Percentiles rank a stretch among this genome's conserved stretches.
Evolutionary conservation across 108 stramenopile genomes (phyloP).

Genomic region (Nannochloropsis salina): DNA sequence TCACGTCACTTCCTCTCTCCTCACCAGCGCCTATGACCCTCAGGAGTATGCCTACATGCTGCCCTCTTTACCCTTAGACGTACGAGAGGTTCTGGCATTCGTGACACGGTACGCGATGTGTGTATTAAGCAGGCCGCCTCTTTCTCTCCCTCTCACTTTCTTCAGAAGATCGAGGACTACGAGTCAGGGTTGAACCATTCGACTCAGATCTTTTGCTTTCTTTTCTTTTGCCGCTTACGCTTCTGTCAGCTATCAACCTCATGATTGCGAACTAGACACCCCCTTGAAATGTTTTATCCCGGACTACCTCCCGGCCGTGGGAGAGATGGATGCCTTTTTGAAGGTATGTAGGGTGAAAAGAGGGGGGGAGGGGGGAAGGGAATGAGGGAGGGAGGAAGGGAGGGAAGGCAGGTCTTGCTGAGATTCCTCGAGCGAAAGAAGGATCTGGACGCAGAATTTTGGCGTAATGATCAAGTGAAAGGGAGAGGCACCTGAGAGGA

Average conservation of each 20-base stretch:
- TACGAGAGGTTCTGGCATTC: background rate
- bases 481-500: background rate
- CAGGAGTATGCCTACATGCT: background rate
- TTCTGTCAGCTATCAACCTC: slow-evolving; percentile 58
- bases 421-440: background rate
- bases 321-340: slow-evolving; percentile 76
- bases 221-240: background rate
- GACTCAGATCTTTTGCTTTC: background rate
- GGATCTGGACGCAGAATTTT: background rate
- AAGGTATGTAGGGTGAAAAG: slow-evolving; percentile 44
- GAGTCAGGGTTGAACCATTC: background rate
- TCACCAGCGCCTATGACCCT: background rate
- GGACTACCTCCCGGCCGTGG: slow-evolving; percentile 70
- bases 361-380: background rate
- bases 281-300: slow-evolving; percentile 70
- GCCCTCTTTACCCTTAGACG: background rate
- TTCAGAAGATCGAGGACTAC: too few relatives aligned
- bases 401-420: background rate
- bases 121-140: too few relatives aligned
- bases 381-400: background rate
- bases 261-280: slow-evolving; percentile 67
- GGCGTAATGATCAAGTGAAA: background rate
- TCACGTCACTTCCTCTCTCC: background rate
- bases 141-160: too few relatives aligned
- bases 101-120: background rate